These are phyloP conservation scores for Penicillium sp. DNA, from an alignment of 2,329 filamentous ascomycete species.

Conservation along the genomic window DNA sequence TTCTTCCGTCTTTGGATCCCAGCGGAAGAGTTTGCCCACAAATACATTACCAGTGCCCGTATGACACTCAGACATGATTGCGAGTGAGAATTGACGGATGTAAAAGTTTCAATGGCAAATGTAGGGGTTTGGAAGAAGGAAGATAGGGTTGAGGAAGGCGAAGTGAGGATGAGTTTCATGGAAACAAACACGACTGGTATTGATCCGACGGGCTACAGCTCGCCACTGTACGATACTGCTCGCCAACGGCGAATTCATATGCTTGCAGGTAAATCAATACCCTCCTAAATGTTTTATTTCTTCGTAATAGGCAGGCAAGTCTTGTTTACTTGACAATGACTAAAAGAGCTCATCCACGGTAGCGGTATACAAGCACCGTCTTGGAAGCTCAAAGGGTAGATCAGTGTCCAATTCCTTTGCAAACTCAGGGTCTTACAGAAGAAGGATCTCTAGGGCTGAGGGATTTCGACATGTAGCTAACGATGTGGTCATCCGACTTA, in stretches of 20 bases:
- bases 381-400: no score
- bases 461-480: no score
- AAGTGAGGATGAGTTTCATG: neutral
- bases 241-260: no score
- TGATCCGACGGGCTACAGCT: neutral
- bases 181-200: neutral
- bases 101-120: neutral
- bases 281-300: neutral
- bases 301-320: neutral
- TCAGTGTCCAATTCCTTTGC: no score
- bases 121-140: neutral
- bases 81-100: neutral
- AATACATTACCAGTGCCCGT: neutral
- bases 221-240: no score
- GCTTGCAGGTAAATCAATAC: no score
- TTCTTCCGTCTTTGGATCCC: conserved; percentile 19
- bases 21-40: conserved; percentile 26
- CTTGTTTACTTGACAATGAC: no score
- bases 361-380: neutral
- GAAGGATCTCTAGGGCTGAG: no score
- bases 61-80: neutral
- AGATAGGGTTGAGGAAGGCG: neutral
- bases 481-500: no score
- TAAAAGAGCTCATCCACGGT: no score
- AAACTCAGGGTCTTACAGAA: no score